Evolutionary conservation across 1,139 yeast genomes (phyloP), one percentile per base, ranked within the genome.

Genomic region (Nadsonia starkeyi-henricii): DNA sequence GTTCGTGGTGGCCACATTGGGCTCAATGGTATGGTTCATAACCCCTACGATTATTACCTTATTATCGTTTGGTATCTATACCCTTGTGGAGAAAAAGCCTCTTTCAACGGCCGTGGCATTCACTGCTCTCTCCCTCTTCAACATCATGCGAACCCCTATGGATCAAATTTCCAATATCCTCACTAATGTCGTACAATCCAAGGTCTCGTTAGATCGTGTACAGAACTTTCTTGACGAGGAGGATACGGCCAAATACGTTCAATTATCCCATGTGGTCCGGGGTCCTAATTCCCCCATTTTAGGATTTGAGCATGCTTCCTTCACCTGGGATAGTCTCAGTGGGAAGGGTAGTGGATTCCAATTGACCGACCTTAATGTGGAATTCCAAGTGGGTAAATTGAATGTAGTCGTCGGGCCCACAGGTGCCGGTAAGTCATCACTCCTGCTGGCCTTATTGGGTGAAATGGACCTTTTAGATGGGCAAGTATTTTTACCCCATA

Each of bases 101-200:
- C 74, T 89, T 61, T 86, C 96, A n/a, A 83, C 95, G 0, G 95
- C 96, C 28, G 72, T 86, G 58, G 97, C 97, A 0, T 89, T 89
- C 67, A 88, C 96, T 18, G 80, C 96, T 0, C 73, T 89, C 55
- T 82, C 96, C 1, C 70, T 89, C 51, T 88, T 89, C 70, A 81
- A 85, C 46, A 73, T 89, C 55, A 74, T 89, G 64, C 79, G 93
- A 67, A 72, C 78, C 52, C 97, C 97, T 28, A 73, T 89, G 61
- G 96, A 88, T 64, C 88, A 84, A 62, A 73, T 89, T 51, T 79
- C 95, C 42, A 94, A 85, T 63, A 85, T 86, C 91, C 72, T 89
- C 43, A 94, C 85, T 63, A 85, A 86, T 89, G 72, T 89, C 42
- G 78, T 88, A 53, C 95, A 86, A 64, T 79, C 94, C 18, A 85